A percentile compares a stretch with the other conserved stretches of the same genome.
Evolutionary conservation across 2,329 filamentous ascomycete genomes (phyloP).

Genomic region (Bipolaris oryzae): DNA sequence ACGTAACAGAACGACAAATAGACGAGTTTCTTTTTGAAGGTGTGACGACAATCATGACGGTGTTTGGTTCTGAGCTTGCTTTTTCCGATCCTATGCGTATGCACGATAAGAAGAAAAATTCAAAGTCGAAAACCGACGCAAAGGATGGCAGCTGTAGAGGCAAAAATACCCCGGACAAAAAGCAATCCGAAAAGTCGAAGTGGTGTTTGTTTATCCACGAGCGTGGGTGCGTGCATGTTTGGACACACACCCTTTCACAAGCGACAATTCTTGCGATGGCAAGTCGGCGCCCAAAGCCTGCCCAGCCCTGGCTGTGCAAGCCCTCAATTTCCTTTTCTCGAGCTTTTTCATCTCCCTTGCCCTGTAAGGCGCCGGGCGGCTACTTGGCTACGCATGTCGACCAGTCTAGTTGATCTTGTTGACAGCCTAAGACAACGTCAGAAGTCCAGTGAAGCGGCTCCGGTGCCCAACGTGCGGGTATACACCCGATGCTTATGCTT

Average conservation of each 20-base stretch:
- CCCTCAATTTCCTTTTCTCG: not conserved
- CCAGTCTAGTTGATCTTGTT: not conserved
- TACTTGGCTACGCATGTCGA: not conserved
- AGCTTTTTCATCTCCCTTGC: not conserved
- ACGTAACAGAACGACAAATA: not conserved
- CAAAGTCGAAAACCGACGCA: not conserved
- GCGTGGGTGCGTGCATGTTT: not conserved
- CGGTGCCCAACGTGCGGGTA: slow-evolving; percentile 4
- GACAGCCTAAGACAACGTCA: not conserved
- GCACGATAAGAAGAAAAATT: not conserved
- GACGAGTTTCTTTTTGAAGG: not conserved
- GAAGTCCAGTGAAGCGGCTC: not conserved
- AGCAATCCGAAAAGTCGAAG: not conserved
- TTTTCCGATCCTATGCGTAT: not conserved
- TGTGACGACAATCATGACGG: not conserved
- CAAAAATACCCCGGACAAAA: not conserved
- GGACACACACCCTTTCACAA: not conserved
- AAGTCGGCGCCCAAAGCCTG: not conserved
- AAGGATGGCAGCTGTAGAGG: not conserved
- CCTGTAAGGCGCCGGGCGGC: not conserved
- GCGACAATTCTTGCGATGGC: not conserved
- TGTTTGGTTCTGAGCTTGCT: not conserved
- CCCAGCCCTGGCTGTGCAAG: not conserved
- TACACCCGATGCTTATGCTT: not conserved
- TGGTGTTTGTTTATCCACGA: not conserved